Evolutionary conservation across 2,329 filamentous ascomycete genomes (phyloP).

Genomic region (Botrytis squamosa): DNA sequence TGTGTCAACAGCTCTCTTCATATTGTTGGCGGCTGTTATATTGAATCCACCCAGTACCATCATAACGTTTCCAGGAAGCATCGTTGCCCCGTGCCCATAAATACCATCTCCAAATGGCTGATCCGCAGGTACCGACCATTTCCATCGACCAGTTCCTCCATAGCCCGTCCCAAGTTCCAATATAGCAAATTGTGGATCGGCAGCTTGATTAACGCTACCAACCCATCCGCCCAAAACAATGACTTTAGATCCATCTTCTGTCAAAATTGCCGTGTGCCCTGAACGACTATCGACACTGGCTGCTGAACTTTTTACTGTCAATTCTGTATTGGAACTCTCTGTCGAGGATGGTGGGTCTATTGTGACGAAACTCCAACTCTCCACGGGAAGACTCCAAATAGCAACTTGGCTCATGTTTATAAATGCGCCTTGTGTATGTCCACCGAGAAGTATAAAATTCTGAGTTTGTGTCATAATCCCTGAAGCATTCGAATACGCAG

Average conservation of each 20-base stretch:
- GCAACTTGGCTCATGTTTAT: conserved; percentile 93
- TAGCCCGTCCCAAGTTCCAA: conserved; percentile 74
- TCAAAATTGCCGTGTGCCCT: conserved; percentile 82
- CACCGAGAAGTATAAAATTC: conserved; percentile 78
- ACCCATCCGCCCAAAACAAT: conserved; percentile 91
- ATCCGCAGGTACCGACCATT: conserved; percentile 60
- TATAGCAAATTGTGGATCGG: conserved; percentile 77
- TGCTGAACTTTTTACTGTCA: conserved; percentile 49
- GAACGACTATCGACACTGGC: conserved; percentile 66
- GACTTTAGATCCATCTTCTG: conserved; percentile 73
- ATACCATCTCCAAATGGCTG: conserved; percentile 49
- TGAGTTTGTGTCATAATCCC: conserved; percentile 69
- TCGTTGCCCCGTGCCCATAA: conserved; percentile 62
- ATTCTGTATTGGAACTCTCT: conserved; percentile 50
- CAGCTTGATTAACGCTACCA: conserved; percentile 72
- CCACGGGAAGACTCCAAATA: conserved; percentile 81
- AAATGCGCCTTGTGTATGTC: conserved; percentile 79
- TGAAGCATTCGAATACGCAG: conserved; percentile 67
- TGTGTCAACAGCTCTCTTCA: conserved; percentile 45
- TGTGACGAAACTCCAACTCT: conserved; percentile 79
- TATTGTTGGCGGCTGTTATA: conserved; percentile 41
- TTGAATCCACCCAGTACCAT: conserved; percentile 64
- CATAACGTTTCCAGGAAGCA: conserved; percentile 67
- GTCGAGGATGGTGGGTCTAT: conserved; percentile 49
- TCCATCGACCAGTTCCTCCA: conserved; percentile 68